phyloP scores from a whole-genome alignment of 2,329 filamentous ascomycete species.

The Aspergillus pseudoterreus region DNA sequence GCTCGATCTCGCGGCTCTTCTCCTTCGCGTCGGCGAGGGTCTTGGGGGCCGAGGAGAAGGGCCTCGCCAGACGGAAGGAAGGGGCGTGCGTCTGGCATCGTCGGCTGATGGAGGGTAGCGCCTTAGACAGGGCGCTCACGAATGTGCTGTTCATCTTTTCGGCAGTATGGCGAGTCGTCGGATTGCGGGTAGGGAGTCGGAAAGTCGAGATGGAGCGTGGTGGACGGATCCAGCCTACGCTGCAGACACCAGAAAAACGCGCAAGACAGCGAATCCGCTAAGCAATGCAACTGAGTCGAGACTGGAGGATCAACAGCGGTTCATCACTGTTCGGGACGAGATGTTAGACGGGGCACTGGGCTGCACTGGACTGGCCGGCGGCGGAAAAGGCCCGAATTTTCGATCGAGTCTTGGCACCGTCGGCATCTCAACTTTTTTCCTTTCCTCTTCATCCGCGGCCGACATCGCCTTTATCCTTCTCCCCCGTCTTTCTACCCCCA shows the following conservation, averaged over 20 bases:
- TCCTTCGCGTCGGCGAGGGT: constrained; percentile 17
- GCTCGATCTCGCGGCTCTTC: constrained; percentile 23
- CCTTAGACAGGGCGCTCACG: constrained; percentile 27
- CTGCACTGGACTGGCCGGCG: constrained; percentile 16
- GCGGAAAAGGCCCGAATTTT: constrained; percentile 32
- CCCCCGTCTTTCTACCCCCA: constrained; percentile 20
- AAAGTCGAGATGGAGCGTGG: not conserved
- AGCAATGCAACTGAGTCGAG: not conserved
- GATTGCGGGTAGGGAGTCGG: not conserved
- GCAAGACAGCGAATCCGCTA: not conserved
- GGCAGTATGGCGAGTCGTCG: constrained; percentile 4
- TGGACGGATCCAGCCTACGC: not conserved
- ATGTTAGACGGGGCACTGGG: constrained; percentile 8
- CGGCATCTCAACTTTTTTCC: constrained; percentile 32
- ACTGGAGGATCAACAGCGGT: not conserved
- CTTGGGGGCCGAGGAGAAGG: constrained; percentile 31
- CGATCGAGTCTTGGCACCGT: constrained; percentile 30
- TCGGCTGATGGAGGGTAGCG: constrained; percentile 29
- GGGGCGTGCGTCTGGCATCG: constrained; percentile 21
- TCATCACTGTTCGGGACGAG: not conserved
- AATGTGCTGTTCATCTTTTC: constrained; percentile 31
- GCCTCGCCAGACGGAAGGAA: constrained; percentile 21
- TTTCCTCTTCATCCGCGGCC: constrained; percentile 24
- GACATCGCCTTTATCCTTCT: constrained; percentile 21
- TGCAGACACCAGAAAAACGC: not conserved